Percentiles rank a stretch among this genome's conserved stretches.
Evolutionary conservation across 495 filamentous ascomycete species (phyloP).

Genomic region (Pyrenopolyporus hunteri): DNA sequence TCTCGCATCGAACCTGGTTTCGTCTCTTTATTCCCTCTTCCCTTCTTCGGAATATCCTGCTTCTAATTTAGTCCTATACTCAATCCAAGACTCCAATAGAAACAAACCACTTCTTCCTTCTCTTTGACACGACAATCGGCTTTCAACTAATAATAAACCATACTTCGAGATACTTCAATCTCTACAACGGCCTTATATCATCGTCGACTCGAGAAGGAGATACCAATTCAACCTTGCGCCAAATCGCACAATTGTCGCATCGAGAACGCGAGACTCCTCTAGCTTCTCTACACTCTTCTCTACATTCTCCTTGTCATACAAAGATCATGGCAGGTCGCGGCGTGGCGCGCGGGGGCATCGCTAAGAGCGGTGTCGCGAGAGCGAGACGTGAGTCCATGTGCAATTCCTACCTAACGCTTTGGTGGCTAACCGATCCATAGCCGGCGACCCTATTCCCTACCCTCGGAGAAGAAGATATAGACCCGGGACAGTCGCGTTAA

Average conservation of each 20-base stretch:
- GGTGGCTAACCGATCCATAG: slow-evolving; percentile 47
- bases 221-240: not conserved
- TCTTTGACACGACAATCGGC: slow-evolving; percentile 15
- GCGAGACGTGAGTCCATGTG: slow-evolving; percentile 33
- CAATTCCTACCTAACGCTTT: not conserved
- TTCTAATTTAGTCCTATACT: slow-evolving; percentile 22
- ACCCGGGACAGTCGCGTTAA: slow-evolving; percentile 82
- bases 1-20: slow-evolving; percentile 15
- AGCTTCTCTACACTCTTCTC: not conserved
- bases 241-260: slow-evolving; percentile 11
- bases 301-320: not conserved
- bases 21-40: slow-evolving; percentile 23
- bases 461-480: slow-evolving; percentile 72
- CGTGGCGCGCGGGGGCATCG: slow-evolving; percentile 12
- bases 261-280: not conserved
- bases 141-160: slow-evolving; percentile 17
- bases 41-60: slow-evolving; percentile 20
- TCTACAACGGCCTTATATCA: not conserved
- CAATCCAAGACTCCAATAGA: slow-evolving; percentile 1
- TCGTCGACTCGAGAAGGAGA: not conserved
- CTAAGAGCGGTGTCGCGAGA: slow-evolving; percentile 8
- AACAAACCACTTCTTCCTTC: not conserved
- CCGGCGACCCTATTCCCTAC: slow-evolving; percentile 72
- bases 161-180: not conserved
- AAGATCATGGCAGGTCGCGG: slow-evolving; percentile 6